Evolutionary conservation across 192 early-diverging fungal genomes (phyloP), one percentile per base, ranked within the genome.

Genomic region (Oehlia diaphana): DNA sequence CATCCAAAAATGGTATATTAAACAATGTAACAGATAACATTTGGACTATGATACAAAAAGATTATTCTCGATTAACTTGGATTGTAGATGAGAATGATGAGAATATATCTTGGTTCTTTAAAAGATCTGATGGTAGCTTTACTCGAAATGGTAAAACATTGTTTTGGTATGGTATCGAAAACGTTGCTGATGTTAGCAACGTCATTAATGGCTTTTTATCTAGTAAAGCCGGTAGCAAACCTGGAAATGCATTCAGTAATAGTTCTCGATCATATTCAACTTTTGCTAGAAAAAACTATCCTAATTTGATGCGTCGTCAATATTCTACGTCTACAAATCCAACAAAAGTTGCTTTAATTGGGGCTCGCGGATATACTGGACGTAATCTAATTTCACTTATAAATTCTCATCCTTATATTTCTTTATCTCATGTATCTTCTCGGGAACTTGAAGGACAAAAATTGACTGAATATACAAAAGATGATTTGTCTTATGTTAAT

Each of bases 1-100:
- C 92, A 23, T 92, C 93, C 70, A 95, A 95, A 86, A 90, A 92
- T 8, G 96, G 94, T 0, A 87, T 91, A 5, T 84, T 99, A 47
- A 98, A 97, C 83, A 98, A 97, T 80, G 96, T 99, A 31, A 95
- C 94, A 9, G 98, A 99, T 75, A 98, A 97, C 81, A 87, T 97
- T 12, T 99, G 97, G 97, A 90, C 90, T 64, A 88, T 94, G 39
- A 92, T 99, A 72, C 87, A 87, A 47, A 94, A 94, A 72, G 96
- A 99, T 81, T 91, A 96, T 79, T 82, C 91, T 44, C 84, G 84
- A 39, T 88, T 99, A 71, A 90, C 90, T 72, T 99, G 98, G 98
- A 84, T 90, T 23, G 91, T 94, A 16, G 87, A 91, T 53, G 89
- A 92, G 68, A 87, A 87, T 74, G 94, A 97, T 82, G 84, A 90